Base-by-base conservation (phyloP, 2,329 filamentous ascomycete species). In the Setomelanomma holmii region DNA sequence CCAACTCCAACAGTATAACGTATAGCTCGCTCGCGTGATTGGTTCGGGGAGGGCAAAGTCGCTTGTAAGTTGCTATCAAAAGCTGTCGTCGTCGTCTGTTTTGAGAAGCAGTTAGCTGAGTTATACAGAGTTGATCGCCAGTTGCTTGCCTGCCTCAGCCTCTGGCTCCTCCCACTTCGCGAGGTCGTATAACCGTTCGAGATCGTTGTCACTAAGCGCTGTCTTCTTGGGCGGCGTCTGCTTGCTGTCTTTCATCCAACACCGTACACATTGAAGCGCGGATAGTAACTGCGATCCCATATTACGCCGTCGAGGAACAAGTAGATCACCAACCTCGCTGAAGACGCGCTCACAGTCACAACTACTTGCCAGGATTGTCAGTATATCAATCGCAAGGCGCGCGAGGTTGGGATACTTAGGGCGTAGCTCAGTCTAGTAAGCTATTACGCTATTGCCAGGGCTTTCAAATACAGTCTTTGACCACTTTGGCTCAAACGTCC, bases 311-410 rank as follows among this genome's bases (percentile, higher is more conserved):
- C 21, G n/a, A 30, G 43, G 42, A 42, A 46, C 43, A 24, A 51
- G 16, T 5, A 51, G 49, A 21, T 51, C 43, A 22, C 49, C 43
- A 21, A 51, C 30, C 43, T 51, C 36, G 10, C 49, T 51, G 7
- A 51, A 51, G 1, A 46, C 6, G 6, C 38, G 27, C 42, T 51
- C 27, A 45, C 36, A 51, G 23, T 51, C 36, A 21, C 42, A 51
- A 24, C 36, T 51, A n/a, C 14, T 41, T 2, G 30, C 49, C n/a
- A 12, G 38, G 19, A 51, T 51, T 42, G 38, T 20, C 3, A 51
- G 24, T n/a, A 46, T 10, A 16, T 47, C 12, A 39, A 51, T 30
- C 2, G 43, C 43, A 33, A 46, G 20, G 11, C 33, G 27, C 21
- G 14, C 21, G 24, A 30, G 24, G 12, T 30, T 30, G 12, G 24